Conservation (phyloP, 1,139 yeast species). For the Taiozyma sp. region DNA sequence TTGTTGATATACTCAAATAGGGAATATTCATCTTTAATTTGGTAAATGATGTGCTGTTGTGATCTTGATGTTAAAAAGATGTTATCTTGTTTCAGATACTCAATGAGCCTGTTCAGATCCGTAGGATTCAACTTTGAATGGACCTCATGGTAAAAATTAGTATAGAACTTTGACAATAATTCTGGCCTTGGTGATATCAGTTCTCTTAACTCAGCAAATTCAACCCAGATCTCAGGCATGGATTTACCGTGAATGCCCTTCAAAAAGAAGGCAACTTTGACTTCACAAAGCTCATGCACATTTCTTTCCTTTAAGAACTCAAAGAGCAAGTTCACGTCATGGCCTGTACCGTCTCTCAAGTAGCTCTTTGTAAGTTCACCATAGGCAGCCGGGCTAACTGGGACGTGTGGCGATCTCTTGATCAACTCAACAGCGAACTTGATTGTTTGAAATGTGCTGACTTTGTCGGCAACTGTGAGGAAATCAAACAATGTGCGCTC, state of each 20-base stretch:
- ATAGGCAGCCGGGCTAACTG: constrained; percentile 16
- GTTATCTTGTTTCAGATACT: constrained; percentile 10
- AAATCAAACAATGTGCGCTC: constrained; percentile 16
- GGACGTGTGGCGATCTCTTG: constrained; percentile 14
- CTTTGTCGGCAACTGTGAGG: constrained; percentile 13
- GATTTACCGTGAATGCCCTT: constrained; percentile 2
- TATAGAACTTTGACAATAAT: constrained; percentile 7
- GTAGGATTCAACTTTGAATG: constrained; percentile 7
- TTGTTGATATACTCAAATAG: neutral
- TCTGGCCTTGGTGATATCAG: constrained; percentile 2
- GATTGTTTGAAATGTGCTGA: constrained; percentile 16
- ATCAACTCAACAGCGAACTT: constrained; percentile 18
- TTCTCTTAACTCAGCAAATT: constrained; percentile 7
- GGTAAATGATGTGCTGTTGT: constrained; percentile 4
- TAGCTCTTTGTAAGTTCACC: constrained; percentile 13
- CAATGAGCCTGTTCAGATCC: constrained; percentile 8
- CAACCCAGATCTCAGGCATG: constrained; percentile 7
- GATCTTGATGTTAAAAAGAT: constrained; percentile 2
- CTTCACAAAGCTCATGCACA: constrained; percentile 9
- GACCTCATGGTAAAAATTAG: constrained; percentile 5
- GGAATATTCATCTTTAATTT: neutral
- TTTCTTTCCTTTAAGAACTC: constrained; percentile 8
- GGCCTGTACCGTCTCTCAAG: constrained; percentile 8
- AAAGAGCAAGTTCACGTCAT: constrained; percentile 10
- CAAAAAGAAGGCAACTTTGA: constrained; percentile 13